These are phyloP conservation scores for Metschnikowia cerradonensis DNA, from an alignment of 805 yeast genomes.

Conservation along the genomic window DNA sequence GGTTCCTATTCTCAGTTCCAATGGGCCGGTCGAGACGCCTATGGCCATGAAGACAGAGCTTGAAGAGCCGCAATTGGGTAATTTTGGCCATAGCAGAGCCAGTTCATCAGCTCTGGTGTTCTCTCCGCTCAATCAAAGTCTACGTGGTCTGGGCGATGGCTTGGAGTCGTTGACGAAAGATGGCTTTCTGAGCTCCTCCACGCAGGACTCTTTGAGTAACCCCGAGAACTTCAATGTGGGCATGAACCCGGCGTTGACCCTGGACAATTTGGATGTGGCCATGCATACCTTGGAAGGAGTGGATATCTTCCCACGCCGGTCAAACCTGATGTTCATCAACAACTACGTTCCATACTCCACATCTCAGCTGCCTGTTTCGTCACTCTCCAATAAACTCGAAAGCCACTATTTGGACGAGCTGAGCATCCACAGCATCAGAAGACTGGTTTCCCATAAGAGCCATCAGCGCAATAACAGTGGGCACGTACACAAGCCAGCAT, in stretches of 20 bases:
- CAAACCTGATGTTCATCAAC: constrained; percentile 15
- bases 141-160: background rate
- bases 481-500: constrained; percentile 19
- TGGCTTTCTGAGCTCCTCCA: background rate
- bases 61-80: background rate
- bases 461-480: constrained; percentile 14
- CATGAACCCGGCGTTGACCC: background rate
- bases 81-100: background rate
- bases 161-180: background rate
- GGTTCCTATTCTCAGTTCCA: background rate
- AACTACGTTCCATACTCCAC: constrained; percentile 6
- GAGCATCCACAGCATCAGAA: constrained; percentile 2
- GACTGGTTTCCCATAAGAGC: constrained; percentile 9
- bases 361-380: constrained; percentile 18
- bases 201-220: background rate
- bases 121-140: background rate
- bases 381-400: constrained; percentile 28
- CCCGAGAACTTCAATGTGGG: no score
- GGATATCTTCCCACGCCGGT: background rate
- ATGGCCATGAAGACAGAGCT: background rate
- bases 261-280: background rate
- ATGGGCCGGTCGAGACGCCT: background rate
- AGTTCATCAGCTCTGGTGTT: constrained; percentile 1
- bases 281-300: background rate
- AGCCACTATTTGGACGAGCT: constrained; percentile 20